Evolutionary conservation across 306 rosid genomes (phyloP), one percentile per base, ranked within the genome.

Genomic region (Trifolium pratense): DNA sequence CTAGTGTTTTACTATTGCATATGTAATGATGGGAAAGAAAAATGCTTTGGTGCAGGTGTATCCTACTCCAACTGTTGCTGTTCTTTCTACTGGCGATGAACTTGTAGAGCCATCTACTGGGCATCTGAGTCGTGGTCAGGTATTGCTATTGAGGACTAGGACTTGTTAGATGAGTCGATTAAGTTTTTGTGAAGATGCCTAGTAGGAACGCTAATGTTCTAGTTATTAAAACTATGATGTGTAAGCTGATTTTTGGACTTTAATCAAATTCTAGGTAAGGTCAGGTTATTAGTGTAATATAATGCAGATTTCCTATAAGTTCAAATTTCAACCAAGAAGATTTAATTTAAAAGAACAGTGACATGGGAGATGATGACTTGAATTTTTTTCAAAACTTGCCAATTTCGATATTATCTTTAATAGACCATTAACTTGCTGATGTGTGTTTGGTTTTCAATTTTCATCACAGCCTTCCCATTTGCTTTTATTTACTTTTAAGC

Each of bases 71-170:
- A 79, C 70, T 31, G 43, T 93, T 55, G 97, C 84, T 62, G 94
- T 93, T 73, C 97, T 93, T 81, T 93, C 97, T 23, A 91, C 98
- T 0, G 97, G 98, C 52, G 98, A 93, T 17, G 98, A 93, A 71
- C 97, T 93, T 78, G 92, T 88, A 48, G 97, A 93, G 76, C 92
- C 91, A 69, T 57, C 85, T 49, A 91, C 90, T 23, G 75, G 60
- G 36, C 70, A 83, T 80, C 69, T 93, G 56, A 52, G 82, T 65
- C 91, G 88, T 73, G 97, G 97, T 71, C 94, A 93, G 98, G 96
- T 93, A 89, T 55, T 65, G 49, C 73, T 71, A 18, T 80, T 48
- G 48, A 66, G 36, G 66, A 45, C 48, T 66, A 55, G 48, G n/a
- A 74, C 25, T 29, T 15, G 29, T 63, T 9, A 60, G 31, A 78